These are phyloP conservation scores for Massariosphaeria phaeospora DNA, from an alignment of 495 filamentous ascomycete genomes.

Conservation along the genomic window DNA sequence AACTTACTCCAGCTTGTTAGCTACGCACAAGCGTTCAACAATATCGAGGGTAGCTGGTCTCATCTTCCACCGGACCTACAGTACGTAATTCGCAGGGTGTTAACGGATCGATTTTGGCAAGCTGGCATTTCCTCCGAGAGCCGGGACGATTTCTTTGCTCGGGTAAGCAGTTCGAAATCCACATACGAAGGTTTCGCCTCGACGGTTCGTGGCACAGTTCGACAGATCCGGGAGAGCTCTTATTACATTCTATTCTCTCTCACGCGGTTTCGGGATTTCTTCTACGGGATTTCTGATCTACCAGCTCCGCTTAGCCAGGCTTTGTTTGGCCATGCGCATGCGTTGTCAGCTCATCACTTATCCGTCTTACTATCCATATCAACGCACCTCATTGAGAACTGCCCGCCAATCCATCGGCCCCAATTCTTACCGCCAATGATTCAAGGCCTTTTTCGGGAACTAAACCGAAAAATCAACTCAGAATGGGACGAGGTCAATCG, in stretches of 20 bases:
- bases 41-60: constrained; percentile 70
- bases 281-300: constrained; percentile 83
- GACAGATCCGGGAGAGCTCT: constrained; percentile 83
- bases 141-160: constrained; percentile 92
- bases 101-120: constrained; percentile 98
- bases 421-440: constrained; percentile 87
- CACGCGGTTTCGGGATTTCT: constrained; percentile 76
- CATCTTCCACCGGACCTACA: constrained; percentile 72
- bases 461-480: constrained; percentile 76
- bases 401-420: constrained; percentile 67
- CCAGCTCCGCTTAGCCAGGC: constrained; percentile 79
- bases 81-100: constrained; percentile 68
- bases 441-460: constrained; percentile 71
- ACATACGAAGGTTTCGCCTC: constrained; percentile 94
- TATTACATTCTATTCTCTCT: constrained; percentile 94
- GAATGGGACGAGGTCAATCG: constrained; percentile 74
- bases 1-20: constrained; percentile 80
- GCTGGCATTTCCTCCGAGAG: constrained; percentile 92
- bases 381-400: constrained; percentile 82
- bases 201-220: constrained; percentile 77
- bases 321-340: constrained; percentile 74
- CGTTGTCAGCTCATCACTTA: constrained; percentile 86
- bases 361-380: constrained; percentile 83
- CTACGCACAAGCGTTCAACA: constrained; percentile 91
- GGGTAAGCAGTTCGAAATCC: constrained; percentile 77